These are phyloP conservation scores for Mucor sp. DNA, from an alignment of 371 early-diverging fungal genomes.

Conservation along the genomic window DNA sequence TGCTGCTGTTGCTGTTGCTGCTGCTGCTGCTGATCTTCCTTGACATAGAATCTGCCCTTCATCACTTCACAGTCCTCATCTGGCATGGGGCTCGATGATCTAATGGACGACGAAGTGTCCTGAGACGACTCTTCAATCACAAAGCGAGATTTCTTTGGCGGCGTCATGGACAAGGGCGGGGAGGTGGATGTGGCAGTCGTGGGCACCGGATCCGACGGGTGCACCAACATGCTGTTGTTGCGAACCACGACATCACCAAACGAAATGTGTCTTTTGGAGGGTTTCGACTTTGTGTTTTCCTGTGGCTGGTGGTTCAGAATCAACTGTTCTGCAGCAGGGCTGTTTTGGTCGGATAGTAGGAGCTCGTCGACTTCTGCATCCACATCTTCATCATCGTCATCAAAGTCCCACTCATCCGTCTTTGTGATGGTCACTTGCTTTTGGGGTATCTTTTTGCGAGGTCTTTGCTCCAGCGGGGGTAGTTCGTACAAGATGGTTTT, in stretches of 20 bases:
- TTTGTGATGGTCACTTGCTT: slow-evolving; percentile 34
- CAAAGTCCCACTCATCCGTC: slow-evolving; percentile 53
- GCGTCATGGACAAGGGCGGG: background rate
- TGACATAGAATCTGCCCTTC: slow-evolving; percentile 67
- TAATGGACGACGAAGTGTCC: slow-evolving; percentile 9
- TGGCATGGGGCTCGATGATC: slow-evolving; percentile 39
- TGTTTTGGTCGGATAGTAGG: background rate
- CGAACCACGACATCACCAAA: slow-evolving; percentile 52
- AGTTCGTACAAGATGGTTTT: slow-evolving; percentile 62
- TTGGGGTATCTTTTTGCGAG: slow-evolving; percentile 48
- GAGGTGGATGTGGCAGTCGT: background rate
- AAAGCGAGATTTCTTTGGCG: slow-evolving; percentile 54
- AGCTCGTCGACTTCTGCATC: slow-evolving; percentile 3
- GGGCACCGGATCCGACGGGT: slow-evolving; percentile 23
- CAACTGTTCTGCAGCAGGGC: background rate
- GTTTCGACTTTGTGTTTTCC: slow-evolving; percentile 6
- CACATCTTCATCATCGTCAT: slow-evolving; percentile 19
- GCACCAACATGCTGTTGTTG: slow-evolving; percentile 14
- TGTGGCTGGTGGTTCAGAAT: background rate
- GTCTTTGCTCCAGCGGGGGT: slow-evolving; percentile 70
- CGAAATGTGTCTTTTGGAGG: slow-evolving; percentile 40
- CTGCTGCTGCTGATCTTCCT: slow-evolving; percentile 26
- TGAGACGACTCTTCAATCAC: slow-evolving; percentile 45
- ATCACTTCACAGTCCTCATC: slow-evolving; percentile 51
- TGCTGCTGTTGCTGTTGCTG: slow-evolving; percentile 1